These are phyloP conservation scores for Colletotrichum kahawae DNA, from an alignment of 2,329 filamentous ascomycete species.

Conservation along the genomic window DNA sequence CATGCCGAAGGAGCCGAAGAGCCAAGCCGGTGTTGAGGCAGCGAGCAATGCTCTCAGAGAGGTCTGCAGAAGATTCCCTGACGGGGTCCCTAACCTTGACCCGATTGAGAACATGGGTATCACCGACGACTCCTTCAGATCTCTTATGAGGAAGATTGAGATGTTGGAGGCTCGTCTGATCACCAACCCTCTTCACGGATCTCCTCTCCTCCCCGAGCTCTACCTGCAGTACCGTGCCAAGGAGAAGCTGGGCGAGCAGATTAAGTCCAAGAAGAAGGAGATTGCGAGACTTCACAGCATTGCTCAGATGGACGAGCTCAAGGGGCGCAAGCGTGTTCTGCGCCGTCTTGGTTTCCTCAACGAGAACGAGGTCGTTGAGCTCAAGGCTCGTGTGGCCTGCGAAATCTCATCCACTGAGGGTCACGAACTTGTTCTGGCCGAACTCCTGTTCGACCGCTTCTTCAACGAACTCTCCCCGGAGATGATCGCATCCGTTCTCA, in stretches of 20 bases:
- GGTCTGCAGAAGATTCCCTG: conserved; percentile 86
- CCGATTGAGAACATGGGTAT: conserved; percentile 98
- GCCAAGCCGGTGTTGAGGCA: conserved; percentile 67
- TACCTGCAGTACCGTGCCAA: conserved; percentile 90
- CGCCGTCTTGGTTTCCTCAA: conserved; percentile 95
- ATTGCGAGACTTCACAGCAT: conserved; percentile 86
- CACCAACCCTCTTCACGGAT: conserved; percentile 90
- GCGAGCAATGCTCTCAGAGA: conserved; percentile 77
- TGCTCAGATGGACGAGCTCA: conserved; percentile 93
- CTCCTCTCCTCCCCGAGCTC: conserved; percentile 79
- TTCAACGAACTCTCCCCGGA: conserved; percentile 96
- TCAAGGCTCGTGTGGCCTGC: conserved; percentile 96
- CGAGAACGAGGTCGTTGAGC: conserved; percentile 91
- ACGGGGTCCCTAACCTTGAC: conserved; percentile 87
- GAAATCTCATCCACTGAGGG: conserved; percentile 92
- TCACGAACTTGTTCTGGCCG: conserved; percentile 90
- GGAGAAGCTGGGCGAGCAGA: conserved; percentile 74
- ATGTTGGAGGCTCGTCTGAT: conserved; percentile 90
- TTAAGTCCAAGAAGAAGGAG: conserved; percentile 87
- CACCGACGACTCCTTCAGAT: conserved; percentile 90
- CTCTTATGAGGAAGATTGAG: conserved; percentile 93
- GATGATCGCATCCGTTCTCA: conserved; percentile 83
- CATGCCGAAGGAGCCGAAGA: conserved; percentile 77
- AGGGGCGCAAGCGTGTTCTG: conserved; percentile 92
- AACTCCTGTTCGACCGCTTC: conserved; percentile 95